A percentile compares a stretch with the other conserved stretches of the same genome.
These are phyloP conservation scores for Barnettozyma botsteinii DNA, from an alignment of 805 yeast species.

Conservation along the genomic window DNA sequence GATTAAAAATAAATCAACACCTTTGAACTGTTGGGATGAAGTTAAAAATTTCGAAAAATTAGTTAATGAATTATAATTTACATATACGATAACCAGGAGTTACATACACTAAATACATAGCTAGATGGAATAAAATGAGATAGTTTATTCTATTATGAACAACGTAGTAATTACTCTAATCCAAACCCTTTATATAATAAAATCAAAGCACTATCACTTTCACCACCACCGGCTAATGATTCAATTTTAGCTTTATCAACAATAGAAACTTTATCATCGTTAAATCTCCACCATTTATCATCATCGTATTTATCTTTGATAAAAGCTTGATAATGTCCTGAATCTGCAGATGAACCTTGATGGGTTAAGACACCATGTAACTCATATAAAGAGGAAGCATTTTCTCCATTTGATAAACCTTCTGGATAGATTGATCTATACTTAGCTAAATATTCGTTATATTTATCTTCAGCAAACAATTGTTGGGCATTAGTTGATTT, in stretches of 20 bases:
- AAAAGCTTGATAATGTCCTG: constrained; percentile 95
- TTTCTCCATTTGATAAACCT: constrained; percentile 53
- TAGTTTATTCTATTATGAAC: too few relatives aligned
- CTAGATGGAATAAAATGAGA: too few relatives aligned
- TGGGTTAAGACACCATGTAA: constrained; percentile 83
- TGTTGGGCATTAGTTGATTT: constrained; percentile 43
- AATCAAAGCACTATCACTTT: constrained; percentile 91
- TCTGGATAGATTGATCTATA: constrained; percentile 41
- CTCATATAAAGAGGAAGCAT: constrained; percentile 84
- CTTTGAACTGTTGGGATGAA: constrained; percentile 79
- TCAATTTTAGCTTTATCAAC: constrained; percentile 83
- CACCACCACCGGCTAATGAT: constrained; percentile 93
- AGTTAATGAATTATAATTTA: constrained; percentile 40
- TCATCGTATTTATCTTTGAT: constrained; percentile 69
- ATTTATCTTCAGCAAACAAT: constrained; percentile 40
- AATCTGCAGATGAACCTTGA: constrained; percentile 91
- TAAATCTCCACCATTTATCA: constrained; percentile 88
- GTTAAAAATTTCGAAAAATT: constrained; percentile 61
- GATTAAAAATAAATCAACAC: constrained; percentile 50
- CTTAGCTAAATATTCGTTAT: constrained; percentile 45
- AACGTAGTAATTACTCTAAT: constrained; percentile 37
- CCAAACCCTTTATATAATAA: constrained; percentile 82
- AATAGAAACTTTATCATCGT: constrained; percentile 80
- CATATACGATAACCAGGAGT: not conserved
- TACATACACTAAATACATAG: not conserved